These are phyloP conservation scores for Madurella mycetomatis DNA, from an alignment of 2,329 filamentous ascomycete genomes.

Conservation along the genomic window DNA sequence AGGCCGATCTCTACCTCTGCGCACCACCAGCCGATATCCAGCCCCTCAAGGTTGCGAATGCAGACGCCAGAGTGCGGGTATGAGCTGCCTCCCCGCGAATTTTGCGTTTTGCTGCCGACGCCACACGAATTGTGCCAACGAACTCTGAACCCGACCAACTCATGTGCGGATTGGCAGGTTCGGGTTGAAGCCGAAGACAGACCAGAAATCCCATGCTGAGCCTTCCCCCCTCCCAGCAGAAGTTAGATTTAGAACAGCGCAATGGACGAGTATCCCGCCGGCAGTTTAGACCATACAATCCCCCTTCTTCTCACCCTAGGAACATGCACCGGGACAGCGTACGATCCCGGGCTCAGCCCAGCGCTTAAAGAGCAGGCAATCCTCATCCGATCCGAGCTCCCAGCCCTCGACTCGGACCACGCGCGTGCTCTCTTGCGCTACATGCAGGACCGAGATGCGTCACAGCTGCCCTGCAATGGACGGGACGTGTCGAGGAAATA, in stretches of 20 bases:
- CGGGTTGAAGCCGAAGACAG: no score
- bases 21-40: neutral
- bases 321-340: constrained; percentile 45
- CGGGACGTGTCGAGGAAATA: constrained; percentile 49
- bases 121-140: no score
- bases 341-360: constrained; percentile 42
- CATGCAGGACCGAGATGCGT: constrained; percentile 62
- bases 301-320: constrained; percentile 81
- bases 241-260: constrained; percentile 2
- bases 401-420: constrained; percentile 60
- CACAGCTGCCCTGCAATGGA: constrained; percentile 61
- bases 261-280: constrained; percentile 76
- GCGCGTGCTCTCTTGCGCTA: constrained; percentile 62
- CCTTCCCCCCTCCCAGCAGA: neutral
- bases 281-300: constrained; percentile 82
- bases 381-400: constrained; percentile 66
- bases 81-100: neutral
- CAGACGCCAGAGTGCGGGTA: neutral
- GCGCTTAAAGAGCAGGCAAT: constrained; percentile 55
- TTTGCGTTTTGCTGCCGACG: no score
- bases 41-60: neutral
- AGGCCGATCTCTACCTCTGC: no score
- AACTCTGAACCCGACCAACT: no score
- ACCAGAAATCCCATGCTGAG: no score
- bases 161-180: no score